Percentiles rank a stretch among this genome's conserved stretches.
Conservation (phyloP, 2,329 filamentous ascomycete species). For the Zalaria sp. region DNA sequence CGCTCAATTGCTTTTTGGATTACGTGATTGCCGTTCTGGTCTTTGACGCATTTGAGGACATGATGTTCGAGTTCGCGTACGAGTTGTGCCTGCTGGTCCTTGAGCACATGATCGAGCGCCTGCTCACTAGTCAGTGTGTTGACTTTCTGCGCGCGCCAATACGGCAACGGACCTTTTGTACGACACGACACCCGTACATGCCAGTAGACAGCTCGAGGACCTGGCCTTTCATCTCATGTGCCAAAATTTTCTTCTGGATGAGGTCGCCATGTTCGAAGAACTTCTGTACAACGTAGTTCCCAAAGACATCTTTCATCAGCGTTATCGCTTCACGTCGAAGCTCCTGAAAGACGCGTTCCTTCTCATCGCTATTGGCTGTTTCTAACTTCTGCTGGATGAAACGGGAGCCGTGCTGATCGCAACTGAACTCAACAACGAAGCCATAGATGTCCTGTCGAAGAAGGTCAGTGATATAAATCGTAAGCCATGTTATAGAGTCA, state of each 20-base stretch:
- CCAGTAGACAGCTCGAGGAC: slow-evolving; percentile 67
- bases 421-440: slow-evolving; percentile 85
- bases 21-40: slow-evolving; percentile 92
- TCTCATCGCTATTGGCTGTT: slow-evolving; percentile 88
- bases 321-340: slow-evolving; percentile 73
- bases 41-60: slow-evolving; percentile 63
- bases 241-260: slow-evolving; percentile 76
- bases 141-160: no score
- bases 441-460: slow-evolving; percentile 57
- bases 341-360: slow-evolving; percentile 78
- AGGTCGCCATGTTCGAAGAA: slow-evolving; percentile 94
- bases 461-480: neutral
- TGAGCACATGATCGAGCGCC: slow-evolving; percentile 79
- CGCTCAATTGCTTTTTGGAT: slow-evolving; percentile 85
- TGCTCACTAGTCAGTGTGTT: slow-evolving; percentile 17
- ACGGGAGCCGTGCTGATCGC: slow-evolving; percentile 87
- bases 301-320: slow-evolving; percentile 92
- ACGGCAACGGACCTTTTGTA: slow-evolving; percentile 58
- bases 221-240: slow-evolving; percentile 75
- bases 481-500: slow-evolving; percentile 2
- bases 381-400: slow-evolving; percentile 92
- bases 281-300: slow-evolving; percentile 97
- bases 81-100: slow-evolving; percentile 78
- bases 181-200: slow-evolving; percentile 88
- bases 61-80: slow-evolving; percentile 69